A percentile compares a stretch with the other conserved stretches of the same genome.
phyloP scores from a whole-genome alignment of 2,329 filamentous ascomycete species.

The Botryosphaeria dothidea region DNA sequence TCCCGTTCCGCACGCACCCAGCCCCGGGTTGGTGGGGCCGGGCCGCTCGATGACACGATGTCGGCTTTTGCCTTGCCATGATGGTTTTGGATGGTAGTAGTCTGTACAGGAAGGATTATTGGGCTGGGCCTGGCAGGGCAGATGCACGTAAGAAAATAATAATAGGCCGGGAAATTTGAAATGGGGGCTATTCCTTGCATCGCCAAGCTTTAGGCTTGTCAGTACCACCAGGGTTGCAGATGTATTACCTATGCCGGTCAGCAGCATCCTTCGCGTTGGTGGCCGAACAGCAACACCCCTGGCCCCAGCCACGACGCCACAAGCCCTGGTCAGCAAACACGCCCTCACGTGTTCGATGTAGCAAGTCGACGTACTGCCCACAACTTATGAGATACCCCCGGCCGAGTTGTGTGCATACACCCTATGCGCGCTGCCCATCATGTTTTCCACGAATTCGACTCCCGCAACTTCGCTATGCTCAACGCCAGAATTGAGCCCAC shows the following conservation, averaged over 20 bases:
- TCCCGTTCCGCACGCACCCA: neutral
- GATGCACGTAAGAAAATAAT: neutral
- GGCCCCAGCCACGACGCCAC: neutral
- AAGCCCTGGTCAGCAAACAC: neutral
- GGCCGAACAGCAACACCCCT: neutral
- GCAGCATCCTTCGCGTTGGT: conserved; percentile 4
- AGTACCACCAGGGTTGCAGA: neutral
- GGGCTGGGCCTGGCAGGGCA: neutral
- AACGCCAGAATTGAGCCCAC: neutral
- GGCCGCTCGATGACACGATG: neutral
- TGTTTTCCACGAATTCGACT: neutral
- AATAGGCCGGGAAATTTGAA: neutral
- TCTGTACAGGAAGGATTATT: neutral
- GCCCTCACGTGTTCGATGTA: neutral
- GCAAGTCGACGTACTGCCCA: neutral
- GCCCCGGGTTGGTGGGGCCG: neutral
- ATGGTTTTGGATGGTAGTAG: neutral
- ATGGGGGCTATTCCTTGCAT: neutral
- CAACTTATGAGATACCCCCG: neutral
- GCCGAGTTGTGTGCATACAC: neutral
- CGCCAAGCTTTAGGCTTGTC: neutral
- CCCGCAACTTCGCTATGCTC: neutral
- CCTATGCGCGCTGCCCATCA: neutral
- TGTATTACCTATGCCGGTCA: neutral
- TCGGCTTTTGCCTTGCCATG: neutral